Percentiles rank a stretch among this genome's conserved stretches.
Conservation (phyloP, 192 early-diverging fungal species). For the Backusella macrospora region DNA sequence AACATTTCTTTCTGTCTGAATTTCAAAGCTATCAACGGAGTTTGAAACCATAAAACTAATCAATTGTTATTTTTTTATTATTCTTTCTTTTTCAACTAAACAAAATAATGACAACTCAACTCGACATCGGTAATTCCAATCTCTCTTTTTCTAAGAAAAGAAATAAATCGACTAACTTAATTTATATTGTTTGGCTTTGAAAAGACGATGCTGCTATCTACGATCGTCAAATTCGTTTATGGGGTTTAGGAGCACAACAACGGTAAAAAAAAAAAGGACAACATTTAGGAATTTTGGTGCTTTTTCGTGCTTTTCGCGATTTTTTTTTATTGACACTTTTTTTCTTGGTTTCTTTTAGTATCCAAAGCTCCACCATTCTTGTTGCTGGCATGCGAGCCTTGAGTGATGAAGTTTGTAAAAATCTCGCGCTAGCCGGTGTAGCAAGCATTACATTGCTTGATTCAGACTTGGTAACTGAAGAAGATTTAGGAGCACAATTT, state of each 20-base stretch:
- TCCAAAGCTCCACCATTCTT: slow-evolving; percentile 77
- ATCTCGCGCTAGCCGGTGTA: slow-evolving; percentile 88
- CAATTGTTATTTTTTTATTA: no score
- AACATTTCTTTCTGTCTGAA: no score
- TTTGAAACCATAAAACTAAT: no score
- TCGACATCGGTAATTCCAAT: not conserved
- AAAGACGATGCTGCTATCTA: slow-evolving; percentile 91
- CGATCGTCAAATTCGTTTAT: slow-evolving; percentile 96
- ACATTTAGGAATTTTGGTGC: not conserved
- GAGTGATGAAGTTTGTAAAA: slow-evolving; percentile 89
- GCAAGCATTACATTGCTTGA: slow-evolving; percentile 77
- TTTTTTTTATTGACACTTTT: slow-evolving; percentile 15
- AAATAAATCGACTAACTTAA: no score
- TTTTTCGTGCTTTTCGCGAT: slow-evolving; percentile 1
- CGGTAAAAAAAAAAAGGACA: slow-evolving; percentile 45
- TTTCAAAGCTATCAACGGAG: no score
- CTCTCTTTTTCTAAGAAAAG: no score
- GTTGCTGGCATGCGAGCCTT: slow-evolving; percentile 73
- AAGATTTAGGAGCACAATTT: slow-evolving; percentile 81
- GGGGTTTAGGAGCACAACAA: slow-evolving; percentile 93
- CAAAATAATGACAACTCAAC: no score
- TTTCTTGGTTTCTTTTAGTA: slow-evolving; percentile 51
- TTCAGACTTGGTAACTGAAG: slow-evolving; percentile 48
- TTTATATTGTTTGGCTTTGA: not conserved
- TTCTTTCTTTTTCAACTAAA: no score